A percentile compares a stretch with the other conserved stretches of the same genome.
Conservation (phyloP, 129 eudicot genomes). For the Scalesia atractyloides region DNA sequence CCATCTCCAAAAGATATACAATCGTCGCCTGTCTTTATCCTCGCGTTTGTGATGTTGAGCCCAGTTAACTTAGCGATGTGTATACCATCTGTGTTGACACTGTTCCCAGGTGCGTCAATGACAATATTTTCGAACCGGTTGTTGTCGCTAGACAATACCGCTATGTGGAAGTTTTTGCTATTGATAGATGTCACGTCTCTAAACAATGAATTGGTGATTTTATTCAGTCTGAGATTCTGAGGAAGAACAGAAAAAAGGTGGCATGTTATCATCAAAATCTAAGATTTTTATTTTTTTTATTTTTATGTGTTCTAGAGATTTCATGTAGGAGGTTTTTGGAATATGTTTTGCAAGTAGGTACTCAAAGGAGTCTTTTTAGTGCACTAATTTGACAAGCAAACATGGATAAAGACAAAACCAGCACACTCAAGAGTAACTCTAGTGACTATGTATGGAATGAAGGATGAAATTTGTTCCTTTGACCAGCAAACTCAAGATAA, state of each 20-base stretch:
- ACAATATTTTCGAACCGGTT: slow-evolving; percentile 18
- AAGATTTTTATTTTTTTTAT: too few relatives aligned
- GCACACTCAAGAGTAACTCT: too few relatives aligned
- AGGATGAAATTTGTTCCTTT: too few relatives aligned
- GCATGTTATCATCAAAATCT: too few relatives aligned
- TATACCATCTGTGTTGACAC: slow-evolving; percentile 68
- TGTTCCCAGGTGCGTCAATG: slow-evolving; percentile 43
- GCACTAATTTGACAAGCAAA: too few relatives aligned
- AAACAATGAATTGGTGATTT: slow-evolving; percentile 33
- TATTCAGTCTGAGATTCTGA: slow-evolving; percentile 37
- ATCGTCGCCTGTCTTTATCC: slow-evolving; percentile 57
- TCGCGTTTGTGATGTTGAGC: slow-evolving; percentile 33
- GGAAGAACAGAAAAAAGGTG: background rate
- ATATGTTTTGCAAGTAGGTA: too few relatives aligned
- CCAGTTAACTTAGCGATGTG: slow-evolving; percentile 38
- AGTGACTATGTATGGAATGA: too few relatives aligned
- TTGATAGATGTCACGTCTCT: slow-evolving; percentile 40
- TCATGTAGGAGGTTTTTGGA: too few relatives aligned
- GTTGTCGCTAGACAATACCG: slow-evolving; percentile 36
- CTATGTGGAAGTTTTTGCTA: slow-evolving; percentile 54
- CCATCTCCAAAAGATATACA: slow-evolving; percentile 74
- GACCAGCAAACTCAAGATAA: too few relatives aligned
- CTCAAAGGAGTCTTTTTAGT: too few relatives aligned
- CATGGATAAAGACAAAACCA: too few relatives aligned
- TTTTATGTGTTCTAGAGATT: too few relatives aligned